phyloP scores from a whole-genome alignment of 345 rosid species.

The Psidium friedrichsthalianum region DNA sequence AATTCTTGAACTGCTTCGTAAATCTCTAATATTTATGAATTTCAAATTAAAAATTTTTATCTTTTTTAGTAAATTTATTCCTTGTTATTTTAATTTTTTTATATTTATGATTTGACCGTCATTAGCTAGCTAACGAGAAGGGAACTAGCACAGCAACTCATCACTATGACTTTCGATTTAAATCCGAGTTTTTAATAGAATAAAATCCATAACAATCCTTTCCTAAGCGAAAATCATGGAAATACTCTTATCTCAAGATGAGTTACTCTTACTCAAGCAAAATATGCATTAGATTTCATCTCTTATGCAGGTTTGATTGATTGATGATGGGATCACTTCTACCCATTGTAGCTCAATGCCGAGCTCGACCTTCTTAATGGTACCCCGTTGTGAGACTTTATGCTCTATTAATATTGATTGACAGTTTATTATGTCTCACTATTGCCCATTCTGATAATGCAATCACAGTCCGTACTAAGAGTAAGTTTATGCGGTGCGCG shows the following conservation, averaged over 20 bases:
- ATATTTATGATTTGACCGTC: background rate
- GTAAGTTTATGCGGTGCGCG: background rate
- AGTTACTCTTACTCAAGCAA: background rate
- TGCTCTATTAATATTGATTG: too few relatives aligned
- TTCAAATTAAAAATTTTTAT: background rate
- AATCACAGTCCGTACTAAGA: background rate
- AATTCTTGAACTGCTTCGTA: background rate
- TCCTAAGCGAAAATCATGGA: background rate
- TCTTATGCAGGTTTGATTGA: background rate
- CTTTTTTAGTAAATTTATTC: background rate
- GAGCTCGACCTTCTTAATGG: background rate
- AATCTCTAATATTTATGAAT: background rate
- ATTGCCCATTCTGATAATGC: background rate
- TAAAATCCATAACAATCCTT: background rate
- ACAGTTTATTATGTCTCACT: too few relatives aligned
- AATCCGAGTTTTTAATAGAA: background rate
- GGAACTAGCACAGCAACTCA: background rate
- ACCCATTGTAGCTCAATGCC: background rate
- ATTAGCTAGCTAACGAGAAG: background rate
- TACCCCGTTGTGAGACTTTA: background rate
- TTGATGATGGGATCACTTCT: background rate
- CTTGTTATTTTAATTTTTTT: background rate
- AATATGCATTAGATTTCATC: background rate
- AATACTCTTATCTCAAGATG: background rate
- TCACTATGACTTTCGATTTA: accelerated